A percentile compares a stretch with the other conserved stretches of the same genome.
Conservation (phyloP, 495 filamentous ascomycete species). For the Penicillium coprophilum region DNA sequence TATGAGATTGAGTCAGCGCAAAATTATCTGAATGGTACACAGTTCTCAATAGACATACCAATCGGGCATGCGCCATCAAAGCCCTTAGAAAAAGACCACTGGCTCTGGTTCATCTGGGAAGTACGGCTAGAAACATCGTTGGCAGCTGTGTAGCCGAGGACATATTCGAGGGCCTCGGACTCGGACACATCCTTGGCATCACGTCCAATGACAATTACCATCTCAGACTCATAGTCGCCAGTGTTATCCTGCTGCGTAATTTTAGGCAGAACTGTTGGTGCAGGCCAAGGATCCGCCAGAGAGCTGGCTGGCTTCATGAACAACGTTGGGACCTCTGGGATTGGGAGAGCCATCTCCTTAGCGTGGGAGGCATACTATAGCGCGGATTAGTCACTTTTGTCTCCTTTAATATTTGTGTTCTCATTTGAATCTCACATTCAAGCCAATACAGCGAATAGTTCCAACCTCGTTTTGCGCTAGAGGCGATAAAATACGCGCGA, state of each 20-base stretch:
- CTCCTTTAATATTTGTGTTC: not conserved
- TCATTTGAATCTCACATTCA: constrained; percentile 54
- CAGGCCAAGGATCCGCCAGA: constrained; percentile 66
- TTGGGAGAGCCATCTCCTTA: constrained; percentile 66
- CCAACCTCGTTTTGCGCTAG: constrained; percentile 46
- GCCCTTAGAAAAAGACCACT: constrained; percentile 81
- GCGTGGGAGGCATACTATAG: constrained; percentile 70
- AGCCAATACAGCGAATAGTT: constrained; percentile 67
- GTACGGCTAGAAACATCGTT: constrained; percentile 82
- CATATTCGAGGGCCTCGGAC: constrained; percentile 67
- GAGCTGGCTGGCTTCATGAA: constrained; percentile 80
- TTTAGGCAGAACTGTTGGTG: constrained; percentile 62
- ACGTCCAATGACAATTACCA: constrained; percentile 74
- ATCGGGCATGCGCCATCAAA: constrained; percentile 80
- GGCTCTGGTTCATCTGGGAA: constrained; percentile 74
- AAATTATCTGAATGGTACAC: not conserved
- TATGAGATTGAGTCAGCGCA: constrained; percentile 8
- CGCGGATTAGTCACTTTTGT: not conserved
- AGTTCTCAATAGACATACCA: constrained; percentile 39
- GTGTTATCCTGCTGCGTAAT: constrained; percentile 53
- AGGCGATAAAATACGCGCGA: constrained; percentile 56
- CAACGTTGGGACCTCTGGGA: constrained; percentile 72
- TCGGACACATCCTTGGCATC: constrained; percentile 67
- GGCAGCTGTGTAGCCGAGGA: constrained; percentile 76
- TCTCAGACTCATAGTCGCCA: constrained; percentile 82